phyloP scores from a whole-genome alignment of 2,329 filamentous ascomycete species.

The Alternaria alternata region DNA sequence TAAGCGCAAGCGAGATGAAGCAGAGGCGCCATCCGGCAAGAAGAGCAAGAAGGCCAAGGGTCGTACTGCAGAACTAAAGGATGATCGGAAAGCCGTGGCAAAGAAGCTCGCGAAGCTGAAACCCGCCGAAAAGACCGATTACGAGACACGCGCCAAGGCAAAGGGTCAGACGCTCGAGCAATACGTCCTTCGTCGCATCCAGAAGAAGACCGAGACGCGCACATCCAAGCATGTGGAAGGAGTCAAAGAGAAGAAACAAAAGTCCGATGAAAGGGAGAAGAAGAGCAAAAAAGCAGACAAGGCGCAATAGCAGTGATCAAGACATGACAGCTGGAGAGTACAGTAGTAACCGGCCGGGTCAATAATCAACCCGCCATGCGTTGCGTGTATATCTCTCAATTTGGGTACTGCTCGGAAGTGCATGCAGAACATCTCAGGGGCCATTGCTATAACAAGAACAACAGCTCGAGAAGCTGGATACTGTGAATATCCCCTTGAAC shows the following conservation, averaged over 20 bases:
- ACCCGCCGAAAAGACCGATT: conserved; percentile 38
- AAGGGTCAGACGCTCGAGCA: conserved; percentile 51
- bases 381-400: not conserved
- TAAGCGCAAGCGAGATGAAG: conserved; percentile 41
- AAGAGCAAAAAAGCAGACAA: conserved; percentile 9
- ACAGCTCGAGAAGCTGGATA: not conserved
- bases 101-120: conserved; percentile 41
- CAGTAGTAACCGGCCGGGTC: not conserved
- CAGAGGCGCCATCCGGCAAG: conserved; percentile 22
- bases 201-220: conserved; percentile 42
- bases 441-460: not conserved
- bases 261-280: not conserved
- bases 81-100: conserved; percentile 18
- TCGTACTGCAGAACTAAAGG: conserved; percentile 6
- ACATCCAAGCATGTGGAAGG: not conserved
- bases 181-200: conserved; percentile 46
- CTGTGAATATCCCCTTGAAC: not conserved
- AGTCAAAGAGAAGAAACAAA: conserved; percentile 1
- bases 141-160: conserved; percentile 44
- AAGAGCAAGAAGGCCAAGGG: conserved; percentile 26
- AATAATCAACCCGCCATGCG: too few relatives aligned
- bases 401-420: not conserved
- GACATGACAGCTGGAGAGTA: not conserved
- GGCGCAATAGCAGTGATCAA: conserved; percentile 1
- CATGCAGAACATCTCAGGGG: not conserved